Evolutionary conservation across 202 grass and related monocot genomes (phyloP).

Genomic region (Schoenoplectus triqueter): DNA sequence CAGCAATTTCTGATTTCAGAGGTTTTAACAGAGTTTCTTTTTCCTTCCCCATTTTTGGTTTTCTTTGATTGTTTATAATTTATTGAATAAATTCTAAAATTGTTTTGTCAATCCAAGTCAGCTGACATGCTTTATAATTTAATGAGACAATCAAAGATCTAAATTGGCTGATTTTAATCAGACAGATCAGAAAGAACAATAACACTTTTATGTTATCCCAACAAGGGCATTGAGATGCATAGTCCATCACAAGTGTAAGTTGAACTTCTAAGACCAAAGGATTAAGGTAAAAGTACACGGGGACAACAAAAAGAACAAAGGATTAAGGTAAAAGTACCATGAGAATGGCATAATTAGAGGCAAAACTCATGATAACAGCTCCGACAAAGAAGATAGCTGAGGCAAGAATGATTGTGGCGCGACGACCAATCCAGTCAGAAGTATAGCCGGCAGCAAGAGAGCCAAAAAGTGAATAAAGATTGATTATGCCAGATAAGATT

Average conservation of each 20-base stretch:
- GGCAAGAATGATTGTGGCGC: conserved; percentile 72
- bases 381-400: conserved; percentile 81
- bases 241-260: background rate
- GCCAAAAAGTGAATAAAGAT: conserved; percentile 70
- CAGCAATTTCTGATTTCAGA: background rate
- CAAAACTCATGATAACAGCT: conserved; percentile 72
- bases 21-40: background rate
- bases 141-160: background rate
- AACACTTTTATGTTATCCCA: too few species aligned
- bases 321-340: conserved; percentile 42
- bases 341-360: conserved; percentile 51
- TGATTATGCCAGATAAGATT: conserved; percentile 62
- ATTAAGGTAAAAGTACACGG: background rate
- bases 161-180: background rate
- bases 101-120: background rate
- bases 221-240: background rate
- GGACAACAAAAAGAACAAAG: background rate
- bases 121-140: background rate
- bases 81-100: background rate
- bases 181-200: background rate
- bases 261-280: background rate
- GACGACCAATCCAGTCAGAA: conserved; percentile 67
- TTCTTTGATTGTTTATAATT: background rate
- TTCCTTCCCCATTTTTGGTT: background rate
- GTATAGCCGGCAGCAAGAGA: conserved; percentile 72